Percentiles rank a stretch among this genome's conserved stretches.
phyloP scores from a whole-genome alignment of 129 eudicot species.

The Flaveria brownii region DNA sequence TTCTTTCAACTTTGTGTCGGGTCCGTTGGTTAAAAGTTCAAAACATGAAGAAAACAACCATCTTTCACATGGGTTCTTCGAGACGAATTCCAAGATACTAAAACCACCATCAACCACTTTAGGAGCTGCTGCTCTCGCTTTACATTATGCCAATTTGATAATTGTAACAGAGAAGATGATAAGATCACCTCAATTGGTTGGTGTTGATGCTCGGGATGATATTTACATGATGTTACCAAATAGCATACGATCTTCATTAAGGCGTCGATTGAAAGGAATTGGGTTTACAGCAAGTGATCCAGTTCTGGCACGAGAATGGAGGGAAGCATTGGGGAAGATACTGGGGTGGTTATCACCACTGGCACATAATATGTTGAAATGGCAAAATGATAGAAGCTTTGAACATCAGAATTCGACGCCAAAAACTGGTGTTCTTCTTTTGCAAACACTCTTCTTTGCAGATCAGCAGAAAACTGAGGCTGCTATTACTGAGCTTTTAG shows the following conservation, averaged over 20 bases:
- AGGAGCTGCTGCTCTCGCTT: slow-evolving; percentile 69
- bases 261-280: slow-evolving; percentile 67
- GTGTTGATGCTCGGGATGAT: slow-evolving; percentile 87
- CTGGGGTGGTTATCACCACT: slow-evolving; percentile 86
- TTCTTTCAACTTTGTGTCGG: slow-evolving; percentile 48
- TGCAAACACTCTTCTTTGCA: slow-evolving; percentile 80
- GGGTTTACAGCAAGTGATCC: slow-evolving; percentile 79
- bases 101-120: slow-evolving; percentile 66
- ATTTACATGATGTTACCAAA: slow-evolving; percentile 81
- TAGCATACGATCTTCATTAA: slow-evolving; percentile 56
- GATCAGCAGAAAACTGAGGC: slow-evolving; percentile 82
- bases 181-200: slow-evolving; percentile 76
- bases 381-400: slow-evolving; percentile 93
- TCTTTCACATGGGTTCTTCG: slow-evolving; percentile 54
- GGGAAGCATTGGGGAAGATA: slow-evolving; percentile 77
- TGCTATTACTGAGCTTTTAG: slow-evolving; percentile 89
- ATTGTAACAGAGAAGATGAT: slow-evolving; percentile 87
- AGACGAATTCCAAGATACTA: slow-evolving; percentile 47
- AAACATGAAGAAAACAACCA: slow-evolving; percentile 39
- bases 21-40: slow-evolving; percentile 52
- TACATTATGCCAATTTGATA: slow-evolving; percentile 88
- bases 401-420: slow-evolving; percentile 73
- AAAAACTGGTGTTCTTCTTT: slow-evolving; percentile 61
- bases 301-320: slow-evolving; percentile 84
- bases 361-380: slow-evolving; percentile 94